Base-by-base conservation (phyloP, 2,329 filamentous ascomycete species). In the Dothideomycetes sp. region DNA sequence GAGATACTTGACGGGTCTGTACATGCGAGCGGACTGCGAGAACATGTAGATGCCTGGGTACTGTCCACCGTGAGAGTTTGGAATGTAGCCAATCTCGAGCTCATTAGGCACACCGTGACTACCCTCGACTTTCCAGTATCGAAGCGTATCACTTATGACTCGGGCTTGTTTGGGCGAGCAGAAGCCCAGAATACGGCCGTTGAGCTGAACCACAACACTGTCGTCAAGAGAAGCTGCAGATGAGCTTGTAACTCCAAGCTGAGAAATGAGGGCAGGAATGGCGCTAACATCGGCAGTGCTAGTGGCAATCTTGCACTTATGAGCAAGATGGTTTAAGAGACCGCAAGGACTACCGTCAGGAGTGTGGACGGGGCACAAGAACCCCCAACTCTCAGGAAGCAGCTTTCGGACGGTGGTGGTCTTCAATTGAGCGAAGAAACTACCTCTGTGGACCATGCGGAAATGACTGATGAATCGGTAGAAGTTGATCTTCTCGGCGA, bases 401-500 rank as follows among this genome's bases (percentile, higher is more conserved):
- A 98, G 69, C 62, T 96, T 98, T 66, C 91, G 78, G 37, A 98
- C 91, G 0, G 91, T 91, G 0, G 91, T 98, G 0, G 91, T 98
- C 65, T 95, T 96, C 48, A 98, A 66, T 59, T 96, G 85, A 3
- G 91, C 91, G 60, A 98, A 98, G 74, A 98, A 98, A 58, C 86
- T 91, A 70, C 91, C 91, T 78, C 91, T 79, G 67, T 98, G 91
- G 42, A 98, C 86, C 87, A 95, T 95, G 50, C 91, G 83, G 73
- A 98, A 98, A 62, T 98, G 91, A 61, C 85, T 91, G 66, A 98
- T 94, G 66, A 96, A 98, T 53, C 91, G 85, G 55, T 94, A 78
- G 60, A 96, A 98, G 66, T 98, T 98, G 58, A 98, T 89, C 72
- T 96, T 96, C 60, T 98, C 91, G 3, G 91, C 91, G 37, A 96